Conservation (phyloP, 2,329 filamentous ascomycete genomes). For the Colletotrichum filicis region DNA sequence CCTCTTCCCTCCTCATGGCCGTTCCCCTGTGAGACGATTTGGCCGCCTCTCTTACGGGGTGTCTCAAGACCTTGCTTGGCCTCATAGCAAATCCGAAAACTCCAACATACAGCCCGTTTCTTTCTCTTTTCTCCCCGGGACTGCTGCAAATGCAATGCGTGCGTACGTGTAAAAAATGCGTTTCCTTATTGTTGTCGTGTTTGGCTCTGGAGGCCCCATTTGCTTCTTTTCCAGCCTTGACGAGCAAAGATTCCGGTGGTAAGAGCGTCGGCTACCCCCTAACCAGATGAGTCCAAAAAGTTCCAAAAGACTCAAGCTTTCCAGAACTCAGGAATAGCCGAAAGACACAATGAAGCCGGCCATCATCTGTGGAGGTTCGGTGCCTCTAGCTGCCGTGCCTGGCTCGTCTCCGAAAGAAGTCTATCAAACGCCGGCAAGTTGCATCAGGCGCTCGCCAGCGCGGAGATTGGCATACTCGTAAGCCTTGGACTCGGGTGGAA, state of each 20-base stretch:
- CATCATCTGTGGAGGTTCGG: not conserved
- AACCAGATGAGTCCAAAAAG: not conserved
- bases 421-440: slow-evolving; percentile 51
- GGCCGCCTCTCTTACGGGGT: not conserved
- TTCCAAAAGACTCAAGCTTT: not conserved
- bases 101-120: slow-evolving; percentile 30
- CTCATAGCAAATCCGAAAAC: slow-evolving; percentile 34
- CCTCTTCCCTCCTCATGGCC: not conserved
- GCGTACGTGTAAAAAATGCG: not conserved
- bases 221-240: not conserved
- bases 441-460: slow-evolving; percentile 68
- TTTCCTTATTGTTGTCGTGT: slow-evolving; percentile 16
- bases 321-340: not conserved
- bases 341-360: not conserved
- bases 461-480: slow-evolving; percentile 73
- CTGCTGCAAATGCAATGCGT: slow-evolving; percentile 35
- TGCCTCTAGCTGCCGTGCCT: not conserved
- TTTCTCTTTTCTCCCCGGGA: not conserved
- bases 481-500: slow-evolving; percentile 79
- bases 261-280: not conserved
- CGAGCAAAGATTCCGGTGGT: not conserved
- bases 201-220: not conserved
- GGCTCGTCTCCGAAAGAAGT: not conserved
- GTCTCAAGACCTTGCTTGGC: slow-evolving; percentile 24
- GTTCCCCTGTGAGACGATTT: slow-evolving; percentile 1